phyloP scores from a whole-genome alignment of 305 asterid genomes.

The Rubia peregrina region DNA sequence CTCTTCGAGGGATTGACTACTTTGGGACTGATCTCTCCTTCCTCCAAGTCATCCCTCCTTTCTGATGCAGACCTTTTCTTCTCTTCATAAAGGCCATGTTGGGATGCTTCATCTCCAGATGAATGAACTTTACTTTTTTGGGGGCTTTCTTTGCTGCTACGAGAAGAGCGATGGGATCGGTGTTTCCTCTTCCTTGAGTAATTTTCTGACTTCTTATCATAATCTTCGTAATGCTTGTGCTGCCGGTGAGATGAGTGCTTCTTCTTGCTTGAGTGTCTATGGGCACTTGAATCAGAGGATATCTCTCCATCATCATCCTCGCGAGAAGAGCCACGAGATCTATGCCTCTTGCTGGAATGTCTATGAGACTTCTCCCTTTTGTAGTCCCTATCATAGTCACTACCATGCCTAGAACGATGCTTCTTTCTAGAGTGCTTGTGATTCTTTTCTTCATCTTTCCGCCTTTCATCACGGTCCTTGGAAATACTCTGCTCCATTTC shows the following conservation, averaged over 20 bases:
- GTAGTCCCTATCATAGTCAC: conserved; percentile 19
- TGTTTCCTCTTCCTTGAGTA: conserved; percentile 32
- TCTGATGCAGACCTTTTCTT: conserved; percentile 20
- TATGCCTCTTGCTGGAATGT: conserved; percentile 40
- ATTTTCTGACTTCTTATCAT: conserved; percentile 18
- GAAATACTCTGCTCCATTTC: conserved; percentile 11
- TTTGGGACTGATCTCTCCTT: conserved; percentile 73
- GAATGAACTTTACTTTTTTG: conserved; percentile 28
- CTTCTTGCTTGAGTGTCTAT: conserved; percentile 31
- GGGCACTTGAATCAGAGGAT: conserved; percentile 11
- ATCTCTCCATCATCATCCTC: conserved; percentile 21
- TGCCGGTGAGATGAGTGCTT: conserved; percentile 29
- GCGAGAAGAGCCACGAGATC: conserved; percentile 33
- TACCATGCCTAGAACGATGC: conserved; percentile 26
- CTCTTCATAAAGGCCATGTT: conserved; percentile 18
- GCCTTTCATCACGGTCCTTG: conserved; percentile 26
- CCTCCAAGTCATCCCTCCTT: conserved; percentile 50
- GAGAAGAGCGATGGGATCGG: conserved; percentile 31
- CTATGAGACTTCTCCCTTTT: conserved; percentile 34
- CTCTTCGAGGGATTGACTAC: conserved; percentile 33
- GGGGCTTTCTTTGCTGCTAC: conserved; percentile 33
- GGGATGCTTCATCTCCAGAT: conserved; percentile 36
- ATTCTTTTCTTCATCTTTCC: conserved; percentile 27
- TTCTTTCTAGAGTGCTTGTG: conserved; percentile 29
- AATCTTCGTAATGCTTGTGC: conserved; percentile 19